Evolutionary conservation across 148 eudicot genomes (phyloP).

Genomic region (Salicornia ramosissima): DNA sequence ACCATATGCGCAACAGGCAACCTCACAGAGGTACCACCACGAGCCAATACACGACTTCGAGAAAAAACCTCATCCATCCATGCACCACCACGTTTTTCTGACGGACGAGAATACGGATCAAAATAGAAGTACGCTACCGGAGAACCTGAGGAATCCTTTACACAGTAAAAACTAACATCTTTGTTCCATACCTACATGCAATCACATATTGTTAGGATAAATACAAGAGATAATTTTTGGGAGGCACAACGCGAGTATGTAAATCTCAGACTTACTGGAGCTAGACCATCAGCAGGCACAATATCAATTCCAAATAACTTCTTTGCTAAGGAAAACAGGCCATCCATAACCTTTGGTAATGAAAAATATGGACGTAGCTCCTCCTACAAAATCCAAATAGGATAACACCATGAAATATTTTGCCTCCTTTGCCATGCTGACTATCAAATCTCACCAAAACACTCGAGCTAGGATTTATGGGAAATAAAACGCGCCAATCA

Average conservation of each 20-base stretch:
- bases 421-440: neutral
- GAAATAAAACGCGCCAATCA: too few relatives aligned
- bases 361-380: constrained; percentile 96
- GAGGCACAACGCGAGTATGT: constrained; percentile 6
- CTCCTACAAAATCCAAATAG: constrained; percentile 47
- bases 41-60: constrained; percentile 82
- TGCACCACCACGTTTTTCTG: constrained; percentile 96
- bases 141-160: constrained; percentile 77
- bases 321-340: constrained; percentile 80
- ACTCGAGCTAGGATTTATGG: too few relatives aligned
- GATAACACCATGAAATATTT: neutral
- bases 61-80: constrained; percentile 97
- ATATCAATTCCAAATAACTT: constrained; percentile 67
- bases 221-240: neutral
- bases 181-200: constrained; percentile 72
- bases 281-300: constrained; percentile 85
- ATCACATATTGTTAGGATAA: constrained; percentile 9
- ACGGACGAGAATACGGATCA: constrained; percentile 98
- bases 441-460: too few relatives aligned
- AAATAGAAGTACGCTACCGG: constrained; percentile 87
- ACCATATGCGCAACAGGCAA: constrained; percentile 98
- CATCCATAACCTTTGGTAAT: constrained; percentile 97
- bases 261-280: constrained; percentile 56
- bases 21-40: constrained; percentile 67
- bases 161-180: constrained; percentile 72